Base-by-base conservation (phyloP, 1,139 yeast genomes). In the Taphrina wiesneri region DNA sequence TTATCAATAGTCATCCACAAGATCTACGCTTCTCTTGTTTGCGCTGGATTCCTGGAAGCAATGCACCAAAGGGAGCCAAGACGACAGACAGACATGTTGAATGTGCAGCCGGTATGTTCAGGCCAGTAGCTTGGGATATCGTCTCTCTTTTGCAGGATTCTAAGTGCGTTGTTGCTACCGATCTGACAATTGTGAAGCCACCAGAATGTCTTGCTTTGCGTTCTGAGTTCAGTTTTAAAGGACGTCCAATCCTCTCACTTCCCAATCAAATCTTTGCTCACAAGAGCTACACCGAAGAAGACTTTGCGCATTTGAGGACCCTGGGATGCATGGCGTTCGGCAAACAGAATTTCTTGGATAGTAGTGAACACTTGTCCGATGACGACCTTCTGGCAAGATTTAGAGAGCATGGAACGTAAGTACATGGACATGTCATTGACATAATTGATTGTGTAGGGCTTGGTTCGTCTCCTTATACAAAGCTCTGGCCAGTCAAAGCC, bases 321-420 rank as follows among this genome's bases (percentile, higher is more conserved):
- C 13, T 45, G n/a, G 49, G 49, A 0, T 45, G 49, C n/a, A 23
- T 45, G 49, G 11, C 49, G 11, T 45, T 45, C n/a, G 49, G 49
- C 26, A 45, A 45, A 21, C 49, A 21, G 28, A 21, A 45, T 28
- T 45, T 45, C n/a, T 9, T 45, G 2, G 28, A 45, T 1, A 45
- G 49, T 3, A 45, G 49, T 2, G 49, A 45, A 21, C 1, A 7
- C 26, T 2, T 45, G 28, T 21, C 49, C n/a, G 26, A 45, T 6
- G 49, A 21, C 13, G 49, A 45, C n/a, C n/a, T 45, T 5, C 5
- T 7, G 26, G 49, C 25, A n/a, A 21, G 49, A 21, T 45, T 45
- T 28, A n/a, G 13, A 21, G 49, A 45, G 49, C 49, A 45, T 45
- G 49, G 49, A 45, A n/a, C 49, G 49, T 45, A 2, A 45, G 49